A percentile compares a stretch with the other conserved stretches of the same genome.
phyloP scores from a whole-genome alignment of 345 rosid species.

The Moricandia arvensis region DNA sequence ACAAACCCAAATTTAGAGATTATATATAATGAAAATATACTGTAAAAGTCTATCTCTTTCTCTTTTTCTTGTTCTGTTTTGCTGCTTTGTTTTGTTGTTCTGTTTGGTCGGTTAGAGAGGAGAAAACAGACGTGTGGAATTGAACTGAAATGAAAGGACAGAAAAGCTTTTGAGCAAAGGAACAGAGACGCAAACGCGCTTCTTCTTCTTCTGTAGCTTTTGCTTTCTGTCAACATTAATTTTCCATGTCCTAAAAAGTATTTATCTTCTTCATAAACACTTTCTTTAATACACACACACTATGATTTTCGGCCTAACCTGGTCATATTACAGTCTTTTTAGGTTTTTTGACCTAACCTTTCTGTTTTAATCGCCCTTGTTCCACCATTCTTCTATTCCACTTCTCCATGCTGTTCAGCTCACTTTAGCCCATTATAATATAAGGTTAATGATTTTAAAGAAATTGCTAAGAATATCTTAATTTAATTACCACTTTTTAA shows the following conservation, averaged over 20 bases:
- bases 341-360: not conserved
- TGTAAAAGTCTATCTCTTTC: slow-evolving; percentile 11
- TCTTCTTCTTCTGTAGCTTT: not conserved
- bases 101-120: not conserved
- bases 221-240: slow-evolving; percentile 25
- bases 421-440: not conserved
- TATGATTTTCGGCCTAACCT: no score
- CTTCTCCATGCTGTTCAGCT: not conserved
- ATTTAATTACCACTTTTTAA: not conserved
- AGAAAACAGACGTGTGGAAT: slow-evolving; percentile 25
- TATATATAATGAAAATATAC: slow-evolving; percentile 17
- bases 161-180: not conserved
- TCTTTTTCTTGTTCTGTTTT: not conserved
- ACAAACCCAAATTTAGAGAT: slow-evolving; percentile 21
- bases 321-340: not conserved
- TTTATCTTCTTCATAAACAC: slow-evolving; percentile 9
- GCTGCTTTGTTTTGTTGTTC: slow-evolving; percentile 2
- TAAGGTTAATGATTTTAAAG: not conserved
- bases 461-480: not conserved
- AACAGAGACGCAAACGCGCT: slow-evolving; percentile 39
- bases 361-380: no score
- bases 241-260: not conserved
- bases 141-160: slow-evolving; percentile 23
- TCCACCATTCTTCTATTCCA: not conserved
- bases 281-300: not conserved